Base-by-base conservation (phyloP, 139 green algal species). In the Chlorella sp. region DNA sequence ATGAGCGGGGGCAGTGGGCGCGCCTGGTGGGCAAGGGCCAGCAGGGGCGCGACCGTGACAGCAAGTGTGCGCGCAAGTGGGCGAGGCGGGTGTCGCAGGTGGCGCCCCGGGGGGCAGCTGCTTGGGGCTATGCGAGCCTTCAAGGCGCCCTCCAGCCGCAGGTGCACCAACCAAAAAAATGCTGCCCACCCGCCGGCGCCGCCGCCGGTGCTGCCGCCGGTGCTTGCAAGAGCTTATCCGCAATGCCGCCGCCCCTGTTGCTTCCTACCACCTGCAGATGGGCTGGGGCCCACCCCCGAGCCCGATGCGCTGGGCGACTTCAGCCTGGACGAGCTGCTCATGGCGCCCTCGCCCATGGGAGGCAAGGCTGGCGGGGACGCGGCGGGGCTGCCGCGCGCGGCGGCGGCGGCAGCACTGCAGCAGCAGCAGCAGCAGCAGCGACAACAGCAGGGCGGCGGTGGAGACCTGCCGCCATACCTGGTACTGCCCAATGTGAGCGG, bases 241-340 rank as follows among this genome's bases (percentile, higher is more conserved):
- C 60, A 2, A 1, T 56, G 32, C 26, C 68, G 4, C 47, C 3
- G 3, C 0, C 36, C 16, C 12, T 32, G n/a, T n/a, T 57, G 69
- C 34, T n/a, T 55, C 21, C 21, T 56, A 55, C 47, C 69, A n/a
- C 30, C n/a, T 41, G 69, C 69, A 75, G 69, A 75, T 75, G 69
- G 69, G 51, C 51, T 60, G 51, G 51, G 51, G 21, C 51, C 51
- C 51, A 60, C 51, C 51, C 51, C 51, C 3, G 51, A 60, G 51
- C 51, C 51, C 13, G 51, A 60, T 15, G 15, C 51, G 13, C 51
- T 60, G 51, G 51, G 51, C 2, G 51, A 60, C 51, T 60, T 60
- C 51, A 60, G 51, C 51, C 51, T 60, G 51, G 51, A 60, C 21
- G 51, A 60, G 7, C 25, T 75, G 34, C 36, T 75, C 17, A 38